A percentile compares a stretch with the other conserved stretches of the same genome.
Evolutionary conservation across 2,329 filamentous ascomycete genomes (phyloP).

Genomic region (Neonectria punicea): DNA sequence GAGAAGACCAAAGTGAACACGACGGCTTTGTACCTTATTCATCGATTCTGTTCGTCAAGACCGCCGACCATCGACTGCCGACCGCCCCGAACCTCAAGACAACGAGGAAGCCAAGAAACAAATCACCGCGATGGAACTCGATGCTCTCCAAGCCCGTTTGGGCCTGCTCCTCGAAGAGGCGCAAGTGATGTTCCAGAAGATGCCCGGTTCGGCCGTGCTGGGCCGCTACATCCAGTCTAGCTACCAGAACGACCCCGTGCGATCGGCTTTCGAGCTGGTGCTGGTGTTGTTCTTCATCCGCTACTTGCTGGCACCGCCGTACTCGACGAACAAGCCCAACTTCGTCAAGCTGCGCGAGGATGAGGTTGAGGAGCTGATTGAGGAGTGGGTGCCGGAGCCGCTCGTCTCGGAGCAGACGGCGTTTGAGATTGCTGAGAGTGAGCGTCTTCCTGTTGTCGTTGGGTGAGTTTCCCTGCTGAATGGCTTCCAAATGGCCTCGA

Average conservation of each 20-base stretch:
- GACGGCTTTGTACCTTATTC: not conserved
- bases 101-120: not conserved
- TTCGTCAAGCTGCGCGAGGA: slow-evolving; percentile 91
- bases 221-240: slow-evolving; percentile 96
- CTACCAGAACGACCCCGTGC: slow-evolving; percentile 96
- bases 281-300: slow-evolving; percentile 95
- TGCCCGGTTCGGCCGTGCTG: slow-evolving; percentile 94
- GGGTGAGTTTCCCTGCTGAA: slow-evolving; percentile 67
- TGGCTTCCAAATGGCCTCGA: not conserved
- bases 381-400: slow-evolving; percentile 96
- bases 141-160: slow-evolving; percentile 65
- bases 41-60: not conserved
- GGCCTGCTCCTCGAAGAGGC: slow-evolving; percentile 63
- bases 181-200: slow-evolving; percentile 80
- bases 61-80: not conserved
- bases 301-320: slow-evolving; percentile 91
- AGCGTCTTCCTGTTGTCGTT: slow-evolving; percentile 87
- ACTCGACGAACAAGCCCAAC: slow-evolving; percentile 90
- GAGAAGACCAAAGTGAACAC: not conserved
- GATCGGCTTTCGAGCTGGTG: slow-evolving; percentile 92
- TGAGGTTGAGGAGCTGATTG: slow-evolving; percentile 94
- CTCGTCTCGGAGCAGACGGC: slow-evolving; percentile 79
- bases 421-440: slow-evolving; percentile 83
- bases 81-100: not conserved
- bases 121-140: slow-evolving; percentile 66